Evolutionary conservation across 495 filamentous ascomycete species (phyloP).

Genomic region (Aspergillus funiculosus): DNA sequence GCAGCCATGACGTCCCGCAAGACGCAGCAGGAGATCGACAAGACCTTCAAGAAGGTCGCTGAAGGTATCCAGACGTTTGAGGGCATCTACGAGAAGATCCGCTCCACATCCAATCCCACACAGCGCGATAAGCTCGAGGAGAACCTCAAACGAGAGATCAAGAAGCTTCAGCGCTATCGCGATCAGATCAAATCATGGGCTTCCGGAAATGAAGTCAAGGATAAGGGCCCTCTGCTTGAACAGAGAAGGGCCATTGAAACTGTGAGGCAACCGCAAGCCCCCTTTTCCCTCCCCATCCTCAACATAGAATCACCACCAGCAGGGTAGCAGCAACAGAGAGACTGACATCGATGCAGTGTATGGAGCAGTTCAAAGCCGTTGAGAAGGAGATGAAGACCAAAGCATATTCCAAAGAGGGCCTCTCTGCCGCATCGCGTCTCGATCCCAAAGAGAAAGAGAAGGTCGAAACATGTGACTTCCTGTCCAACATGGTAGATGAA

Average conservation of each 20-base stretch:
- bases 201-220: slow-evolving; percentile 94
- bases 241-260: slow-evolving; percentile 93
- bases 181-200: slow-evolving; percentile 99
- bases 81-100: slow-evolving; percentile 91
- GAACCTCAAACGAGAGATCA: slow-evolving; percentile 96
- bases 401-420: slow-evolving; percentile 95
- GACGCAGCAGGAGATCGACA: slow-evolving; percentile 93
- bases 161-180: slow-evolving; percentile 94
- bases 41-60: slow-evolving; percentile 94
- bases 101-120: slow-evolving; percentile 78
- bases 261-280: slow-evolving; percentile 50
- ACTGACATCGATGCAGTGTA: slow-evolving; percentile 58
- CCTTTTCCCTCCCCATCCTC: neutral
- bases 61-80: slow-evolving; percentile 94
- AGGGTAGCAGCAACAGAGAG: neutral
- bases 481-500: slow-evolving; percentile 83
- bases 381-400: slow-evolving; percentile 99
- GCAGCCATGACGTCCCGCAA: slow-evolving; percentile 82
- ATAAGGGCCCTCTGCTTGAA: slow-evolving; percentile 90
- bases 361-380: slow-evolving; percentile 99
- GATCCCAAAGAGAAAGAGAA: slow-evolving; percentile 96
- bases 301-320: no score
- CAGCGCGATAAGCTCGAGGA: slow-evolving; percentile 98
- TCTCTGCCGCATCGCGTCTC: slow-evolving; percentile 82
- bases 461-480: slow-evolving; percentile 75